Conservation (phyloP, 148 eudicot genomes). For the Cornus kousa region DNA sequence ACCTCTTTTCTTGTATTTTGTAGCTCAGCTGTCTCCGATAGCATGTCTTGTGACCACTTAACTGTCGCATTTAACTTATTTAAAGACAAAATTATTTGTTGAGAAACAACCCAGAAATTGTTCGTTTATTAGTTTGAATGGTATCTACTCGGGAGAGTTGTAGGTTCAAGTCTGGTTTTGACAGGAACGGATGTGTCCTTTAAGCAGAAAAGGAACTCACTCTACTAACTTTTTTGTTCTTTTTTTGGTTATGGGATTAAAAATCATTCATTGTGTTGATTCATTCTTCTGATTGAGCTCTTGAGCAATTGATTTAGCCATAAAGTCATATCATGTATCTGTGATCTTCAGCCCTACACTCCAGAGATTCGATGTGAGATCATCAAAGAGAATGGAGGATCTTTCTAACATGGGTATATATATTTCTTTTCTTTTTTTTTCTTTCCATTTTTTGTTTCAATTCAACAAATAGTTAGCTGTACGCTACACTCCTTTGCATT, state of each 20-base stretch:
- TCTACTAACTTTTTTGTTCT: no score
- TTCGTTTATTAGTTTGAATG: no score
- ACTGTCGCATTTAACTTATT: no score
- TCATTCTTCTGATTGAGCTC: not conserved
- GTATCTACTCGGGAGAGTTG: no score
- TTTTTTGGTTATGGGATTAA: not conserved
- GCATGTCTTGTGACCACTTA: no score
- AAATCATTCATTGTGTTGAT: not conserved
- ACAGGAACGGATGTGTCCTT: no score
- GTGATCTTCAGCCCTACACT: constrained; percentile 53
- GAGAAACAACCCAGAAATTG: no score
- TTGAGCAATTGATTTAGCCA: not conserved
- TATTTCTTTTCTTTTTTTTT: not conserved
- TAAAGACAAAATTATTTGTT: no score
- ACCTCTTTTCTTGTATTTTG: no score
- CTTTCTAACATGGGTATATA: constrained; percentile 46
- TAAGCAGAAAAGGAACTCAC: no score
- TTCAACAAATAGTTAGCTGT: not conserved
- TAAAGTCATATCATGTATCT: not conserved
- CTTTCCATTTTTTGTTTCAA: not conserved
- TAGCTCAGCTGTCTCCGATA: no score
- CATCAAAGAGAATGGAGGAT: constrained; percentile 57
- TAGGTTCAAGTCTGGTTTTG: no score
- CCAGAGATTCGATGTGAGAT: constrained; percentile 83
- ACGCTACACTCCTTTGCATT: not conserved